phyloP scores from a whole-genome alignment of 2,329 filamentous ascomycete species.

The Aulographum hederae region DNA sequence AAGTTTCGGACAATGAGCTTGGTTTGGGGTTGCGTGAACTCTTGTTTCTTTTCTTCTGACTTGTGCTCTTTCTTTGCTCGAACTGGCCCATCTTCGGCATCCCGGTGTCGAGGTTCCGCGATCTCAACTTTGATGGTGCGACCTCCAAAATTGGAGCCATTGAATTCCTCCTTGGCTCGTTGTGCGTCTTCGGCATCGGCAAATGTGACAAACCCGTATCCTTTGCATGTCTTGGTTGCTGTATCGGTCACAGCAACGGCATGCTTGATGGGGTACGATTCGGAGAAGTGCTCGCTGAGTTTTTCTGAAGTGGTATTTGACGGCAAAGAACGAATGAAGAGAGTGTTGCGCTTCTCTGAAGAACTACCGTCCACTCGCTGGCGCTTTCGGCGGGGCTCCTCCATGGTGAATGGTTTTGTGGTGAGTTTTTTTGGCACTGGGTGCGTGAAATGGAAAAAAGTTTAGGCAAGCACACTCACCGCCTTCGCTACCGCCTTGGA shows the following conservation, averaged over 20 bases:
- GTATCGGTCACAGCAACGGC: constrained; percentile 82
- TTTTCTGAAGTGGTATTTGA: constrained; percentile 60
- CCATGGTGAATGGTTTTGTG: no score
- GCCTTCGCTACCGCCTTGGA: no score
- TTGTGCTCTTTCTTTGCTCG: constrained; percentile 53
- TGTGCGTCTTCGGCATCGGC: constrained; percentile 82
- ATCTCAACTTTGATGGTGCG: constrained; percentile 72
- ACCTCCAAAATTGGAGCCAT: constrained; percentile 61
- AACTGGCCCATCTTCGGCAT: constrained; percentile 13
- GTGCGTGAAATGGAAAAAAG: no score
- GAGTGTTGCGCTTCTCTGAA: background rate
- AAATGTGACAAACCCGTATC: constrained; percentile 94
- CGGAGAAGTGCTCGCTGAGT: constrained; percentile 78
- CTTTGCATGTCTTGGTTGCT: constrained; percentile 69
- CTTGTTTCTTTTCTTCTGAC: constrained; percentile 35
- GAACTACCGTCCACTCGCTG: no score
- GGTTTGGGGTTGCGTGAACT: constrained; percentile 34
- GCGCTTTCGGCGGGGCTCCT: no score
- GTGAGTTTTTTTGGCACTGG: no score
- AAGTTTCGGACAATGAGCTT: constrained; percentile 84
- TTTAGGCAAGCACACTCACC: no score
- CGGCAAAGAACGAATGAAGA: constrained; percentile 83
- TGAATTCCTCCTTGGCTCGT: constrained; percentile 62
- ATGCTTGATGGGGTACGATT: constrained; percentile 89
- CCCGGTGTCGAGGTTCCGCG: constrained; percentile 65